Conservation (phyloP, 2,329 filamentous ascomycete species). For the Cercospora beticola region DNA sequence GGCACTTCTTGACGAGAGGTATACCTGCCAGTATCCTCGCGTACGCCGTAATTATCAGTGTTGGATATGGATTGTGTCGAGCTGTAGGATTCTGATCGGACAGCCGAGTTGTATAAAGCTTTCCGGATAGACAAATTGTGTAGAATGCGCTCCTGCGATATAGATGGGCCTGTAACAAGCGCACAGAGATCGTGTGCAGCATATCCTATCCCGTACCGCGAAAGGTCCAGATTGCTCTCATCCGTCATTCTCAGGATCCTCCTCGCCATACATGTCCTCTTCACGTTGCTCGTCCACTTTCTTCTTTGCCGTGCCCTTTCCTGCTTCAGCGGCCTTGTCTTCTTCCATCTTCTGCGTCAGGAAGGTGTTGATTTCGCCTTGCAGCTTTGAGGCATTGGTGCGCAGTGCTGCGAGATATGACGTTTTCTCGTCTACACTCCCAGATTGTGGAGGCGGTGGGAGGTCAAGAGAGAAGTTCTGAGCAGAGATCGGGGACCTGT, state of each 20-base stretch:
- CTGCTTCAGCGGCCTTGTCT: conserved; percentile 57
- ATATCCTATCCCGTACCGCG: not conserved
- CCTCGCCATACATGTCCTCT: conserved; percentile 84
- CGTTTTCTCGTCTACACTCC: conserved; percentile 51
- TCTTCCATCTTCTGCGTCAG: conserved; percentile 73
- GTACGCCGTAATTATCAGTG: conserved; percentile 76
- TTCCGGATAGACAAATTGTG: conserved; percentile 3
- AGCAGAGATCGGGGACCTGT: conserved; percentile 28
- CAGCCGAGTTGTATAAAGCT: conserved; percentile 4
- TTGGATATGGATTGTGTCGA: conserved; percentile 90
- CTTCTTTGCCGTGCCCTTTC: conserved; percentile 20
- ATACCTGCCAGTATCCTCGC: conserved; percentile 82
- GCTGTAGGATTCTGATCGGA: conserved; percentile 61
- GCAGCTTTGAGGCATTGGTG: conserved; percentile 57
- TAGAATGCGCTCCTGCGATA: not conserved
- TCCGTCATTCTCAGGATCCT: conserved; percentile 61
- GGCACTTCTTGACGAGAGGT: conserved; percentile 92
- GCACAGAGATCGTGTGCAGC: not conserved
- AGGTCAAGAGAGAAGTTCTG: conserved; percentile 30
- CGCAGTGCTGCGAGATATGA: conserved; percentile 62
- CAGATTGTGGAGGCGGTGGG: conserved; percentile 19
- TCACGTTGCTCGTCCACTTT: conserved; percentile 37
- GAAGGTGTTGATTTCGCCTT: conserved; percentile 67
- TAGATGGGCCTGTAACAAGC: not conserved
- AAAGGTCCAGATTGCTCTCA: conserved; percentile 7